Evolutionary conservation across 2,329 filamentous ascomycete species (phyloP), one percentile per base, ranked within the genome.

Genomic region (Calonectria naviculata): DNA sequence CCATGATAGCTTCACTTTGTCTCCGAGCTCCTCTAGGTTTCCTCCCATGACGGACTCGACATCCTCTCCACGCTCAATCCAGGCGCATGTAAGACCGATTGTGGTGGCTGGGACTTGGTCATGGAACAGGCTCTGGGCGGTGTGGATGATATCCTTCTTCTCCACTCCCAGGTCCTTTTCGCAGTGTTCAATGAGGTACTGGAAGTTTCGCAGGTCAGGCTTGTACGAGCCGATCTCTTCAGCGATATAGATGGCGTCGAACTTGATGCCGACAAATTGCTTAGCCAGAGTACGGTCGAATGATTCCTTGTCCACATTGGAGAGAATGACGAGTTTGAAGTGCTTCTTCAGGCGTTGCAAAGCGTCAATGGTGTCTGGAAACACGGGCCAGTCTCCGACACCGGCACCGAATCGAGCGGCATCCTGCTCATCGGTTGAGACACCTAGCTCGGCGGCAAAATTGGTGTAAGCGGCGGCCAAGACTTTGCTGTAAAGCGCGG

Each of bases 161-260:
- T 82, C 78, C 0, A 93, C 80, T 0, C 88, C 90, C 67, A 92
- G 88, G 12, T 89, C 86, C 4, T 80, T 74, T 76, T 87, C 70
- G 19, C 89, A 87, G 41, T 87, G 84, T 15, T 80, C 79, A 17
- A 94, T 83, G 81, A 95, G 83, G 78, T 92, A 92, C 69, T 89
- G 84, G 73, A 95, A 95, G 76, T 94, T 94, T 21, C 79, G 79
- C 34, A 82, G 79, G 70, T 89, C 83, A 0, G 93, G 93, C 83
- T 95, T 95, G 80, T 94, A 95, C 8, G 85, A 87, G 0, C 93
- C 92, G 65, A 94, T 89, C 52, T 93, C 88, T 81, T 94, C 86
- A 3, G 93, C 93, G 3, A 92, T 94, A 80, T 92, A 90, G 26
- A 93, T 85, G 4, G 87, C 87, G 76, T 93, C 92, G 77, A 94